These are phyloP conservation scores for Apophysomyces sp. DNA, from an alignment of 371 early-diverging fungal genomes.

Conservation along the genomic window DNA sequence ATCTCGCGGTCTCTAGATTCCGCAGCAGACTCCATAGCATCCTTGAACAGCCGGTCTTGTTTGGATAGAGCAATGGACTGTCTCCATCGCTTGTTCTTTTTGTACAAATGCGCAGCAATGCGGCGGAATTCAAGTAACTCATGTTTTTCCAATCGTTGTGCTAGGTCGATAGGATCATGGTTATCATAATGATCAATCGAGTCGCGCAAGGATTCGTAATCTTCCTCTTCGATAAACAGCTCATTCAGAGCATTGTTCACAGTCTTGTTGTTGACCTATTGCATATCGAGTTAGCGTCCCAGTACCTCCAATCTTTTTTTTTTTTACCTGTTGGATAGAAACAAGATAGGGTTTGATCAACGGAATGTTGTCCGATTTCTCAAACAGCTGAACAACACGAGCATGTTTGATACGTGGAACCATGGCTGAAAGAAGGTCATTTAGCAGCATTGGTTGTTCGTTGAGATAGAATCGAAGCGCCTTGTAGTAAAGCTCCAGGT, in stretches of 20 bases:
- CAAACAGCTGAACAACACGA: slow-evolving; percentile 93
- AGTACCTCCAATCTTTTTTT: neutral
- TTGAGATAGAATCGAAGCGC: slow-evolving; percentile 94
- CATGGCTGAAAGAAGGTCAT: slow-evolving; percentile 85
- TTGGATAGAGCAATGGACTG: slow-evolving; percentile 94
- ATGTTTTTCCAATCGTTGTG: slow-evolving; percentile 90
- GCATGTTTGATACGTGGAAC: slow-evolving; percentile 94
- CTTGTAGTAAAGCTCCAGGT: slow-evolving; percentile 96
- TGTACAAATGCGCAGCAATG: slow-evolving; percentile 94
- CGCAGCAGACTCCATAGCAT: slow-evolving; percentile 96
- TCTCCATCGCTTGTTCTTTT: slow-evolving; percentile 92
- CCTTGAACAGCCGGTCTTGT: slow-evolving; percentile 94
- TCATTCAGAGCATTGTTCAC: slow-evolving; percentile 96
- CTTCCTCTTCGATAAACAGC: slow-evolving; percentile 95
- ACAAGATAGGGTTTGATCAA: slow-evolving; percentile 93
- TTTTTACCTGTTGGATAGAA: slow-evolving; percentile 76
- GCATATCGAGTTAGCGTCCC: neutral
- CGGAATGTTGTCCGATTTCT: slow-evolving; percentile 94
- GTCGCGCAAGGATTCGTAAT: slow-evolving; percentile 86
- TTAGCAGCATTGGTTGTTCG: slow-evolving; percentile 91
- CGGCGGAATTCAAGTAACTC: slow-evolving; percentile 96
- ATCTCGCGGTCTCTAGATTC: slow-evolving; percentile 82
- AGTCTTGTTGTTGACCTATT: slow-evolving; percentile 77
- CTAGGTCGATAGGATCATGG: slow-evolving; percentile 90
- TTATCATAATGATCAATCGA: slow-evolving; percentile 91